Evolutionary conservation across 2,329 filamentous ascomycete genomes (phyloP).

Genomic region (Botrytis aclada): DNA sequence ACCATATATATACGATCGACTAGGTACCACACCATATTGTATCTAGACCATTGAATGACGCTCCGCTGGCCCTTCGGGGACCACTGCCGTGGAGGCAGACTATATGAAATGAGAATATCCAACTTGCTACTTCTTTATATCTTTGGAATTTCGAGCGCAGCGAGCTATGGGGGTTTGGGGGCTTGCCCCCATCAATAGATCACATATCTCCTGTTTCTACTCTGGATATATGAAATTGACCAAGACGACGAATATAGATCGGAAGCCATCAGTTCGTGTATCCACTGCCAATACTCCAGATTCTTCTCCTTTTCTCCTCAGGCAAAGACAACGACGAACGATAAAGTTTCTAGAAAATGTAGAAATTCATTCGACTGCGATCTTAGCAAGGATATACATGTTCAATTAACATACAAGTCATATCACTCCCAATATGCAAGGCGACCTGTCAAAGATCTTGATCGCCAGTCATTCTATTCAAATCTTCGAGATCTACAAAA

Average conservation of each 20-base stretch:
- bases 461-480: not conserved
- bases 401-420: not conserved
- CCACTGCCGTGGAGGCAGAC: conserved; percentile 10
- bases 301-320: not conserved
- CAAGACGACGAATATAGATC: not conserved
- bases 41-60: not conserved
- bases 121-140: not conserved
- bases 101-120: not conserved
- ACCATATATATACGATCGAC: not conserved
- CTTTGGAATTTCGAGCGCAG: not conserved
- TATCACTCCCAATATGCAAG: not conserved
- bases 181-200: conserved; percentile 1
- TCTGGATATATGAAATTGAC: not conserved
- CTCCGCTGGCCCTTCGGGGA: conserved; percentile 4
- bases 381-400: not conserved
- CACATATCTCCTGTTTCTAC: not conserved
- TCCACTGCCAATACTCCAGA: not conserved
- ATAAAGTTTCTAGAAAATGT: not conserved
- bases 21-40: not conserved
- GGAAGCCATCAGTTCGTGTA: not conserved
- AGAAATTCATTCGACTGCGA: not conserved
- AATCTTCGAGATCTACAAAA: not conserved
- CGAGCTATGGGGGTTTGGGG: conserved; percentile 10
- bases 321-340: not conserved
- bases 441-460: not conserved